Evolutionary conservation across 2,329 filamentous ascomycete species (phyloP).

Genomic region (Sporothrix phasma): DNA sequence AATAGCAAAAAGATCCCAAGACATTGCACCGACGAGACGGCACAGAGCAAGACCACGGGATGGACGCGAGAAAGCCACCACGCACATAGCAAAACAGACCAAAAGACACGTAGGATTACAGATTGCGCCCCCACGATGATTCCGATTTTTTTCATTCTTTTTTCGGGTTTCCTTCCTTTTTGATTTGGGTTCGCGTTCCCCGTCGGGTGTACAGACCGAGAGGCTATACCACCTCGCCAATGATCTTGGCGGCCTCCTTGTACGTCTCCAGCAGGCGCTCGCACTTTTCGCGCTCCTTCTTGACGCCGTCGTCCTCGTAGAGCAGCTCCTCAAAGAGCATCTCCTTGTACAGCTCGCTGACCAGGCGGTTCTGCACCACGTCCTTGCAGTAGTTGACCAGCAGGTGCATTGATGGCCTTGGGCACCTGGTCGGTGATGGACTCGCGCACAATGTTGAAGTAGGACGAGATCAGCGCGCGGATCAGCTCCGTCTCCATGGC

Average conservation of each 20-base stretch:
- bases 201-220: neutral
- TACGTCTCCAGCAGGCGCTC: constrained; percentile 93
- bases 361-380: constrained; percentile 90
- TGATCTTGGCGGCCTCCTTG: constrained; percentile 95
- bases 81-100: neutral
- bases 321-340: constrained; percentile 81
- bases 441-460: constrained; percentile 98
- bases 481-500: constrained; percentile 97
- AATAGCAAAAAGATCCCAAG: neutral
- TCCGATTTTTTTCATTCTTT: neutral
- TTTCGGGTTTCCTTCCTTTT: neutral
- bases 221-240: constrained; percentile 87
- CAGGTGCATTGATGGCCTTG: constrained; percentile 97
- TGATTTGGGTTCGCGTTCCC: neutral
- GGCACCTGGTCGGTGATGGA: constrained; percentile 98
- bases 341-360: constrained; percentile 93
- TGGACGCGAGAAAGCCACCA: neutral
- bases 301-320: constrained; percentile 95
- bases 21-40: neutral
- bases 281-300: constrained; percentile 75
- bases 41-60: neutral
- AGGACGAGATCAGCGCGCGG: constrained; percentile 88
- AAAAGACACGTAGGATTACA: neutral
- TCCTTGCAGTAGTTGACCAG: constrained; percentile 98
- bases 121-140: neutral